A percentile compares a stretch with the other conserved stretches of the same genome.
Evolutionary conservation across 1,139 yeast species (phyloP).

Genomic region (Blastobotrys serpentis): DNA sequence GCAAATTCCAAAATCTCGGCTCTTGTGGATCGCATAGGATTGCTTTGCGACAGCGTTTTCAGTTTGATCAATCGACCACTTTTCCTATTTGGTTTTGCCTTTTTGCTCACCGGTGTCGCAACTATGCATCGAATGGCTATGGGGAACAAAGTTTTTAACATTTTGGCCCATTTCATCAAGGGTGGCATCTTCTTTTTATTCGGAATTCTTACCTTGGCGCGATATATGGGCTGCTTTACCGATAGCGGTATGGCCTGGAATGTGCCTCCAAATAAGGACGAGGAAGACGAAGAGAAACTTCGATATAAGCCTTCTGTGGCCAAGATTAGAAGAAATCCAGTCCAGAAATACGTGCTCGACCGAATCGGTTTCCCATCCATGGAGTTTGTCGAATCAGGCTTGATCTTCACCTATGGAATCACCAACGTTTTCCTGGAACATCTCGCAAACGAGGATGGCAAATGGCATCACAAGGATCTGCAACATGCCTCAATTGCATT

Average conservation of each 20-base stretch:
- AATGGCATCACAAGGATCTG: constrained; percentile 87
- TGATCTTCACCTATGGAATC: constrained; percentile 82
- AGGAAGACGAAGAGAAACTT: neutral
- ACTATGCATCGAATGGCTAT: constrained; percentile 69
- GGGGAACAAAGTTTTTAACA: constrained; percentile 65
- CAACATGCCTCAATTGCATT: constrained; percentile 96
- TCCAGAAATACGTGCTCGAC: constrained; percentile 11
- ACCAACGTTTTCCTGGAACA: constrained; percentile 91
- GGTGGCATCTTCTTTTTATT: constrained; percentile 83
- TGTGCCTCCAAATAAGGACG: constrained; percentile 39
- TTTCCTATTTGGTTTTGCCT: constrained; percentile 57
- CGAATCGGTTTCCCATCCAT: constrained; percentile 45
- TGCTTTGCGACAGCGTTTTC: constrained; percentile 44
- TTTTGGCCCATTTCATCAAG: constrained; percentile 92
- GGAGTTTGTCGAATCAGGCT: constrained; percentile 79
- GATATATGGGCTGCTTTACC: constrained; percentile 81
- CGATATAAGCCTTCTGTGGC: neutral
- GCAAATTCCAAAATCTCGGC: constrained; percentile 31
- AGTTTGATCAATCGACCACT: constrained; percentile 62
- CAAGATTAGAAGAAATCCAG: constrained; percentile 11
- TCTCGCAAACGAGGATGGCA: constrained; percentile 69
- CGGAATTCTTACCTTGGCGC: constrained; percentile 74
- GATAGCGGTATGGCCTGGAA: constrained; percentile 94
- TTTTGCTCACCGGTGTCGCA: constrained; percentile 73
- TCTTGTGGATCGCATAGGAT: constrained; percentile 43